Conservation (phyloP, 148 eudicot genomes). For the Hydrangea macrophylla region DNA sequence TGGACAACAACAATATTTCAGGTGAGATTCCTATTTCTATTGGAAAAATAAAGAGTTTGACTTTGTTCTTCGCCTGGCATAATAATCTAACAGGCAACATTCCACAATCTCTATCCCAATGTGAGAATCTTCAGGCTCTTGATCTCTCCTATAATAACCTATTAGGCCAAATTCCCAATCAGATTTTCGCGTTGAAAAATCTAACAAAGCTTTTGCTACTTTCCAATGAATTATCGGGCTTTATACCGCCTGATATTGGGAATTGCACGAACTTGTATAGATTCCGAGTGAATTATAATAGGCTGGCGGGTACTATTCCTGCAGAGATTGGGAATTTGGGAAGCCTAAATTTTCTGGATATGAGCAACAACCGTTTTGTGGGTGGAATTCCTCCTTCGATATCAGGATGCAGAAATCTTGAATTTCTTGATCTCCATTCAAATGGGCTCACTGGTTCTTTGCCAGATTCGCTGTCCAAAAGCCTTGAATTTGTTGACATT, state of each 20-base stretch:
- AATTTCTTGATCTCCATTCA: constrained; percentile 86
- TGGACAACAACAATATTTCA: constrained; percentile 72
- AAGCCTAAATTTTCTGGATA: constrained; percentile 74
- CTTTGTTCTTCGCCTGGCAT: constrained; percentile 85
- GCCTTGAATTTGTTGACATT: constrained; percentile 76
- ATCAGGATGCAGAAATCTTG: constrained; percentile 61
- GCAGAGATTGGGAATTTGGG: constrained; percentile 70
- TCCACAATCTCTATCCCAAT: constrained; percentile 61
- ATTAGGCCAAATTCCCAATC: constrained; percentile 63
- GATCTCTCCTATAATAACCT: constrained; percentile 87
- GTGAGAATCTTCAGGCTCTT: constrained; percentile 69
- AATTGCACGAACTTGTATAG: constrained; percentile 81
- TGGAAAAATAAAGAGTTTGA: constrained; percentile 66
- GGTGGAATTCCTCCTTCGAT: constrained; percentile 68
- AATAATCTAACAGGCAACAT: constrained; percentile 80
- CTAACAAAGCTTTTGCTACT: constrained; percentile 74
- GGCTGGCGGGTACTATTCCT: constrained; percentile 81
- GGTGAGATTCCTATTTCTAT: constrained; percentile 72
- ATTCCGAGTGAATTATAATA: constrained; percentile 63
- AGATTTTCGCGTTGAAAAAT: constrained; percentile 55
- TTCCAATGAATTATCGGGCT: constrained; percentile 78
- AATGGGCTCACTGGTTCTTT: constrained; percentile 63
- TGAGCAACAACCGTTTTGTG: constrained; percentile 59
- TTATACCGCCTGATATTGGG: constrained; percentile 75
- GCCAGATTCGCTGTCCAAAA: constrained; percentile 60